Conservation (phyloP, 495 filamentous ascomycete species). For the Ascobolus immersus region DNA sequence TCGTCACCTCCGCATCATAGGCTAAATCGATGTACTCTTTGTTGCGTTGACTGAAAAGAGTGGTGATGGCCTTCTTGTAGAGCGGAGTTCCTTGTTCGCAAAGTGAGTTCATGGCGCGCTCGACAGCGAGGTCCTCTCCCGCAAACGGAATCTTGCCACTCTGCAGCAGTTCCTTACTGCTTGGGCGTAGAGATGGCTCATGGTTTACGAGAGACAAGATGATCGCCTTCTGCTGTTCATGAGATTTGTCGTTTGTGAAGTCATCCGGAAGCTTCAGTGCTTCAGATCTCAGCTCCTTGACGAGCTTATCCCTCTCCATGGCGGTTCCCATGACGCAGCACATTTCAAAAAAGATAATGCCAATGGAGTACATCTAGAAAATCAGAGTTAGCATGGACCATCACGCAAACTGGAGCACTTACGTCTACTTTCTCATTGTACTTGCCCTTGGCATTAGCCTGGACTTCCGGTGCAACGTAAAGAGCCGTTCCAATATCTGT, state of each 20-base stretch:
- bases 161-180: slow-evolving; percentile 58
- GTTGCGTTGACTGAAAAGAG: slow-evolving; percentile 48
- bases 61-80: slow-evolving; percentile 64
- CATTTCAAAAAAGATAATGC: slow-evolving; percentile 98
- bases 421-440: slow-evolving; percentile 89
- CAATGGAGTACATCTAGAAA: slow-evolving; percentile 71
- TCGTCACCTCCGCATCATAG: slow-evolving; percentile 47
- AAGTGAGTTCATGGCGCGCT: slow-evolving; percentile 52
- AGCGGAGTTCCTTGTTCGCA: slow-evolving; percentile 65
- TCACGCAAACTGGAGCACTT: slow-evolving; percentile 18
- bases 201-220: slow-evolving; percentile 60
- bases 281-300: too few species aligned
- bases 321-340: slow-evolving; percentile 52
- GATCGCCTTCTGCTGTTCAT: slow-evolving; percentile 53
- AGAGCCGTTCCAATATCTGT: slow-evolving; percentile 81
- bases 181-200: slow-evolving; percentile 53
- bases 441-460: slow-evolving; percentile 38
- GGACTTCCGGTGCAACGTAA: slow-evolving; percentile 83
- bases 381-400: neutral
- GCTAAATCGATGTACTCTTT: slow-evolving; percentile 61
- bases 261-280: too few species aligned
- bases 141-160: slow-evolving; percentile 73
- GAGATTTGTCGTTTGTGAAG: too few species aligned
- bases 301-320: slow-evolving; percentile 59
- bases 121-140: slow-evolving; percentile 75